These are phyloP conservation scores for Corymbia maculata DNA, from an alignment of 345 rosid species.

Conservation along the genomic window DNA sequence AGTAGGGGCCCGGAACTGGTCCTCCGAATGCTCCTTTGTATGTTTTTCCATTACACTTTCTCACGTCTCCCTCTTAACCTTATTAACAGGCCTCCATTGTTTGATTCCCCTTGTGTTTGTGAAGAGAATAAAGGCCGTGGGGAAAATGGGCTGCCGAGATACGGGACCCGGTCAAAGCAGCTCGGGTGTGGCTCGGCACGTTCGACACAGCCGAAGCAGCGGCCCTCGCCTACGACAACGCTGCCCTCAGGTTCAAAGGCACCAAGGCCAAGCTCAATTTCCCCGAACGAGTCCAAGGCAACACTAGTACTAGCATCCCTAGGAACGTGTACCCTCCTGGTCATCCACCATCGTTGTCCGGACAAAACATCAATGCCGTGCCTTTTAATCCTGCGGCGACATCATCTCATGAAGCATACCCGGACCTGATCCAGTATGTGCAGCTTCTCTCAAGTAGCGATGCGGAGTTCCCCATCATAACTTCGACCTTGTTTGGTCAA, in stretches of 20 bases:
- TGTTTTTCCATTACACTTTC: neutral
- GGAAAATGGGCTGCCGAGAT: constrained; percentile 99
- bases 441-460: constrained; percentile 61
- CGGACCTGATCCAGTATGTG: constrained; percentile 60
- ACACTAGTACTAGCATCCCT: neutral
- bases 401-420: constrained; percentile 25
- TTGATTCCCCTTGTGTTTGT: neutral
- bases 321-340: neutral
- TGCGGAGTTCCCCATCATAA: constrained; percentile 33
- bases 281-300: constrained; percentile 68
- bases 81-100: neutral
- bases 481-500: constrained; percentile 35
- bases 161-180: constrained; percentile 71
- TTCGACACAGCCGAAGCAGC: constrained; percentile 88
- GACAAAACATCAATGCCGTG: neutral
- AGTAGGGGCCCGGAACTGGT: neutral
- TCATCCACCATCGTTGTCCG: neutral
- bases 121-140: constrained; percentile 74
- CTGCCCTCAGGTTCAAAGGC: constrained; percentile 86
- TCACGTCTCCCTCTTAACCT: neutral
- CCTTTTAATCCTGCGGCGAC: constrained; percentile 8
- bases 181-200: constrained; percentile 89
- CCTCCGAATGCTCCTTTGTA: neutral
- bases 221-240: constrained; percentile 78
- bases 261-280: constrained; percentile 85